Percentiles rank a stretch among this genome's conserved stretches.
Evolutionary conservation across 1,139 yeast species (phyloP).

Genomic region (Debaryomycetaceae sp.): DNA sequence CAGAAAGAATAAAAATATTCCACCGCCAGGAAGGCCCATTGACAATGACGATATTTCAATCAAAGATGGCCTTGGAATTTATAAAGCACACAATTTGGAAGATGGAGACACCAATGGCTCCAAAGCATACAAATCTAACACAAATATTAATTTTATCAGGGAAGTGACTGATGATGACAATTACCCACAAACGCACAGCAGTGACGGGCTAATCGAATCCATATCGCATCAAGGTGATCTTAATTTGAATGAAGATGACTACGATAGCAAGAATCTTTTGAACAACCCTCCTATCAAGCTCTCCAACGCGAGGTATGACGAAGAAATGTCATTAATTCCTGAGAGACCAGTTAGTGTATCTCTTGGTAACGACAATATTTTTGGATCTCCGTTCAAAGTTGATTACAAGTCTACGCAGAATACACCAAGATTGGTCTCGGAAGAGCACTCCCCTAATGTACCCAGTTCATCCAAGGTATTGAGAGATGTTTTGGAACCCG

Average conservation of each 20-base stretch:
- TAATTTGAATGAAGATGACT: constrained; percentile 10
- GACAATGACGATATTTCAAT: constrained; percentile 3
- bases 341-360: constrained; percentile 2
- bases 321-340: constrained; percentile 27
- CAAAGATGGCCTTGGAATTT: not conserved
- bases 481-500: not conserved
- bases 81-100: not conserved
- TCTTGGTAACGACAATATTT: constrained; percentile 7
- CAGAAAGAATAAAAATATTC: constrained; percentile 22
- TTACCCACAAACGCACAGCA: constrained; percentile 6
- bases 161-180: constrained; percentile 34
- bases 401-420: constrained; percentile 10
- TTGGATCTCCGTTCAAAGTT: constrained; percentile 36
- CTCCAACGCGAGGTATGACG: constrained; percentile 20
- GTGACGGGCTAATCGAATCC: not conserved
- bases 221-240: not conserved
- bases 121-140: constrained; percentile 10
- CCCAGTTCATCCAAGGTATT: constrained; percentile 1
- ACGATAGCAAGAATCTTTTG: constrained; percentile 22
- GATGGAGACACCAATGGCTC: constrained; percentile 4
- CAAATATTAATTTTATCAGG: constrained; percentile 29
- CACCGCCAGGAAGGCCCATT: constrained; percentile 8
- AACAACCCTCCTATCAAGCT: constrained; percentile 27
- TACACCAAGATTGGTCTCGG: not conserved
- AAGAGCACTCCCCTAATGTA: not conserved